These are phyloP conservation scores for Trypanosoma cruzi DNA, from an alignment of 208 protist species.

Conservation along the genomic window DNA sequence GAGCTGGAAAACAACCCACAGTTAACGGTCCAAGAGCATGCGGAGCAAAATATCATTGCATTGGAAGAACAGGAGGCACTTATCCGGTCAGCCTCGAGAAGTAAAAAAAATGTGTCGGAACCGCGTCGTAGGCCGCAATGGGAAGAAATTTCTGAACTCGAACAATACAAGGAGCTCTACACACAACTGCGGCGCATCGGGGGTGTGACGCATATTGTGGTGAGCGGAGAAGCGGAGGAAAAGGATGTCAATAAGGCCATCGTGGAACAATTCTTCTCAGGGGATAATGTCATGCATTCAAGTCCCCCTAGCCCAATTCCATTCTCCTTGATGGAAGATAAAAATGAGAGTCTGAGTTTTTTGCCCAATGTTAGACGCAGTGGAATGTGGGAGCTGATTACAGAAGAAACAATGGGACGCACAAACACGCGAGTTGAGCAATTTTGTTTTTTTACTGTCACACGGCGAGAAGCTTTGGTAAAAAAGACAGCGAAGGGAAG, in stretches of 20 bases:
- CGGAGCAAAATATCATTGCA: slow-evolving; percentile 26
- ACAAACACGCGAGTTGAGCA: slow-evolving; percentile 19
- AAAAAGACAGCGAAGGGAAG: slow-evolving; percentile 37
- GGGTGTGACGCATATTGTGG: slow-evolving; percentile 3
- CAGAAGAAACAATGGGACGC: slow-evolving; percentile 21
- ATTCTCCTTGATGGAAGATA: neutral
- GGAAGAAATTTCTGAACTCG: slow-evolving; percentile 20
- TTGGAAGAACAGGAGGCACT: slow-evolving; percentile 31
- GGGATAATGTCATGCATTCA: neutral
- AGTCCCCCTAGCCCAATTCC: neutral
- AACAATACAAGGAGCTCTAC: slow-evolving; percentile 31
- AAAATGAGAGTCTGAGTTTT: slow-evolving; percentile 2
- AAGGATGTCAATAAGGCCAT: slow-evolving; percentile 8
- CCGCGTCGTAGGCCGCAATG: slow-evolving; percentile 11
- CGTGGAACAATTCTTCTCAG: neutral
- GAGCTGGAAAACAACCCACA: slow-evolving; percentile 23
- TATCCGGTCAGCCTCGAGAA: slow-evolving; percentile 8
- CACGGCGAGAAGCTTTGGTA: slow-evolving; percentile 58
- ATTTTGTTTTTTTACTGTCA: slow-evolving; percentile 79
- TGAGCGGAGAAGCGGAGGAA: slow-evolving; percentile 20
- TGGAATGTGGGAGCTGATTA: slow-evolving; percentile 40
- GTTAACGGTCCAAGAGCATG: slow-evolving; percentile 29
- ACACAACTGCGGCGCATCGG: slow-evolving; percentile 3
- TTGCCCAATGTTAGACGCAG: slow-evolving; percentile 3
- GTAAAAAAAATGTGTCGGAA: slow-evolving; percentile 25